A percentile compares a stretch with the other conserved stretches of the same genome.
Conservation (phyloP, 495 filamentous ascomycete genomes). For the Neurospora intermedia region DNA sequence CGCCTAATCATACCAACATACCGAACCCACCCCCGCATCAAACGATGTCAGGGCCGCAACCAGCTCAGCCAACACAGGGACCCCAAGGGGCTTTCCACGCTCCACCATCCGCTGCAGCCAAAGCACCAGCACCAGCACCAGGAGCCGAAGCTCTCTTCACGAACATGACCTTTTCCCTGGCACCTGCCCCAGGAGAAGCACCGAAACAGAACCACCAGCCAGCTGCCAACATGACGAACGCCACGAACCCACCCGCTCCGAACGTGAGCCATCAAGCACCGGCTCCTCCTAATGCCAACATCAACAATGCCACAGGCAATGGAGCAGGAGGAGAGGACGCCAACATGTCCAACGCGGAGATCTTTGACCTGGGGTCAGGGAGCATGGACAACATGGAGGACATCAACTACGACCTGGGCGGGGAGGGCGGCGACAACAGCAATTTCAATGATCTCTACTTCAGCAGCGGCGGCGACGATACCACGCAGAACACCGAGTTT, state of each 20-base stretch:
- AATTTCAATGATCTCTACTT: conserved; percentile 31
- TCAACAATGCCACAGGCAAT: conserved; percentile 2
- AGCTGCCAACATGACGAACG: not conserved
- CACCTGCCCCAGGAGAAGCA: conserved; percentile 20
- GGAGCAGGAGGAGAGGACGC: conserved; percentile 2
- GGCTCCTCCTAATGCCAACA: not conserved
- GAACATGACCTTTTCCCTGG: conserved; percentile 35
- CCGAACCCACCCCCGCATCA: not conserved
- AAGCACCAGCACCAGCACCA: conserved; percentile 5
- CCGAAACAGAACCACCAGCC: conserved; percentile 2
- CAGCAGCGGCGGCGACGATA: conserved; percentile 18
- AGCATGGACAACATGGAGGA: conserved; percentile 25
- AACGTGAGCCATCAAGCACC: conserved; percentile 1
- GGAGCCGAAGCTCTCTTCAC: conserved; percentile 26
- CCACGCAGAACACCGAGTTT: conserved; percentile 23
- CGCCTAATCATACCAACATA: not conserved
- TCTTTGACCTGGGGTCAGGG: conserved; percentile 26
- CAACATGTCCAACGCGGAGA: conserved; percentile 16
- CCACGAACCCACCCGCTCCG: not conserved
- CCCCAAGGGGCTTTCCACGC: conserved; percentile 5
- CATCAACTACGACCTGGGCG: conserved; percentile 25
- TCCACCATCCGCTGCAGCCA: not conserved
- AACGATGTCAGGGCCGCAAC: not conserved
- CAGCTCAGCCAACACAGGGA: not conserved
- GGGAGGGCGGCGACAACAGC: conserved; percentile 21